Base-by-base conservation (phyloP, 1,284 basidiomycete genomes). In the Rhodotorula mucilaginosa region DNA sequence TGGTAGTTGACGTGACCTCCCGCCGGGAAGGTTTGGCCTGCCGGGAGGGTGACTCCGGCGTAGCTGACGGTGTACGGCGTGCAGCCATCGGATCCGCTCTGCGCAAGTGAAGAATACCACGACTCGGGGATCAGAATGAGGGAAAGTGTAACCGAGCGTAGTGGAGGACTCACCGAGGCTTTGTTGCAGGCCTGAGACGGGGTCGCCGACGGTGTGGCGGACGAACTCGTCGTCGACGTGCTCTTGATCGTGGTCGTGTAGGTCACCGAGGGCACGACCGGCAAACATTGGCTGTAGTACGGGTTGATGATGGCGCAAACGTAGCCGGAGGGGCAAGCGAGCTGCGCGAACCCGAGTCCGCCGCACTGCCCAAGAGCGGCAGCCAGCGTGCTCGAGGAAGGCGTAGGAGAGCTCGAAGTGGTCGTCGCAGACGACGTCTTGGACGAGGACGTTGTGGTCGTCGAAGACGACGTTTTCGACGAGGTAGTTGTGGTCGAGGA, bases 51-150 rank as follows among this genome's bases (percentile, higher is more conserved):
- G 31, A 69, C 65, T 12, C 70, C 70, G 0, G 56, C 16, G 4
- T 44, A 31, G 10, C 51, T 47, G 48, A 71, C 67, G 15, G 61
- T 47, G 63, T 71, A 71, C 2, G 70, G 70, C 15, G 70, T 68
- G 62, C 70, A 71, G 26, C 61, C 65, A 34, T 71, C 70, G 6
- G 58, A 61, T 16, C 66, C 67, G 16, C n/a, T 39, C 66, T 54
- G 47, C 54, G 26, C 26, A 26, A 26, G 26, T 26, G 26, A 26
- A 26, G 26, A 26, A 26, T 26, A 26, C 26, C 26, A 26, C 26
- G 26, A 26, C 26, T 26, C 26, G 26, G 26, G 26, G 26, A 26
- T 26, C 26, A 26, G 26, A 26, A 26, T 26, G 26, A 26, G 26
- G 26, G 26, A 26, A 26, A 26, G 26, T 26, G 26, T 26, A 26